These are phyloP conservation scores for Alternaria postmessia DNA, from an alignment of 2,329 filamentous ascomycete species.

Conservation along the genomic window DNA sequence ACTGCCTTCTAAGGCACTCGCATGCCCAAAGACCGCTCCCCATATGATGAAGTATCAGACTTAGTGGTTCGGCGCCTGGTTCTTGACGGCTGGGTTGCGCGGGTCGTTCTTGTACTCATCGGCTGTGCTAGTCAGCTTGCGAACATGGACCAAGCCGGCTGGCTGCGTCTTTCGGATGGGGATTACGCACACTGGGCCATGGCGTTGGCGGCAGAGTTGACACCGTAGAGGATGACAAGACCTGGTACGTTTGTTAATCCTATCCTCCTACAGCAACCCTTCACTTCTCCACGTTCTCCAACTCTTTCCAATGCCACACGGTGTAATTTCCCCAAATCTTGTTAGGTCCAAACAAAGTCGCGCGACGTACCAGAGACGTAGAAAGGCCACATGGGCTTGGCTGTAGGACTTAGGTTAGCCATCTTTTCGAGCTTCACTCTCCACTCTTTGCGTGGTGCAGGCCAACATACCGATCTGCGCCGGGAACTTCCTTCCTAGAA, in stretches of 20 bases:
- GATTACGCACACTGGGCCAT: conserved; percentile 77
- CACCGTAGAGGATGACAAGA: conserved; percentile 85
- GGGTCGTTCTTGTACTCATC: conserved; percentile 98
- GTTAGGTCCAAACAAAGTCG: not conserved
- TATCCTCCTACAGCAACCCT: conserved; percentile 1
- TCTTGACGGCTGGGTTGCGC: conserved; percentile 71
- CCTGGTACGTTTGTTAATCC: conserved; percentile 61
- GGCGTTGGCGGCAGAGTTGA: conserved; percentile 82
- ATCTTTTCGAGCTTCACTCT: conserved; percentile 13
- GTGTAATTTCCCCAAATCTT: not conserved
- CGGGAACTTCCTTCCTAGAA: conserved; percentile 63
- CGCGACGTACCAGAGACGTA: conserved; percentile 84
- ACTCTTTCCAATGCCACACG: conserved; percentile 17
- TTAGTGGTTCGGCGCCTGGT: conserved; percentile 44
- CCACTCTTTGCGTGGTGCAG: conserved; percentile 9
- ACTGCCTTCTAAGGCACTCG: conserved; percentile 37
- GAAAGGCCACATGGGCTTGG: conserved; percentile 91
- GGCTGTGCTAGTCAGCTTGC: conserved; percentile 62
- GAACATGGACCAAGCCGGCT: conserved; percentile 1
- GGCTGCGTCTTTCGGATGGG: not conserved
- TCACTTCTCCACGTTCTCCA: not conserved
- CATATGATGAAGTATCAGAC: conserved; percentile 21
- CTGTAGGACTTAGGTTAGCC: conserved; percentile 61
- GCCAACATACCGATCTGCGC: conserved; percentile 57
- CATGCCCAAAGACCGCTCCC: conserved; percentile 21